Evolutionary conservation across 208 protist species (phyloP).

Genomic region (Trypanosoma lewisi): DNA sequence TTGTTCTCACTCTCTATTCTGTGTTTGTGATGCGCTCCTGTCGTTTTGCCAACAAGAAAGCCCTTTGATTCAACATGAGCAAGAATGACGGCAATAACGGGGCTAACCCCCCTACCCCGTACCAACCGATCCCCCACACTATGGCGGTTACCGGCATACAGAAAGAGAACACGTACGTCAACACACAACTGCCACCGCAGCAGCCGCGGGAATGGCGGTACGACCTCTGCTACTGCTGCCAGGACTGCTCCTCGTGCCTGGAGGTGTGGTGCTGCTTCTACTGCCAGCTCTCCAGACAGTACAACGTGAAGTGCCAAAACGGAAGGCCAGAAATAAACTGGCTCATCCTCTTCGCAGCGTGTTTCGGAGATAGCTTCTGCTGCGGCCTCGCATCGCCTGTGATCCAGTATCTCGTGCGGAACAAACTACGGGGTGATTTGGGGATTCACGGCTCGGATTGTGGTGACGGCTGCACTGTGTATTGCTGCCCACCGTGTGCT

Average conservation of each 20-base stretch:
- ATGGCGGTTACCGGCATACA: no score
- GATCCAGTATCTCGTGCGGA: conserved; percentile 12
- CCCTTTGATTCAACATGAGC: no score
- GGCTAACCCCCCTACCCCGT: no score
- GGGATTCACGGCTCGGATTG: conserved; percentile 18
- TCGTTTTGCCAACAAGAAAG: no score
- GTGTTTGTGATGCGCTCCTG: background rate
- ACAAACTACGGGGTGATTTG: conserved; percentile 24
- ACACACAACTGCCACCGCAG: background rate
- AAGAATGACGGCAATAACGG: no score
- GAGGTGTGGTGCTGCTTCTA: conserved; percentile 40
- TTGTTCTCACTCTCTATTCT: background rate
- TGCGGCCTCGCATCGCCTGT: background rate
- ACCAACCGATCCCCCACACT: no score
- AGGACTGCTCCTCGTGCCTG: conserved; percentile 23
- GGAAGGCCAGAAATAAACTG: conserved; percentile 2
- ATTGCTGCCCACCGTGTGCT: conserved; percentile 35
- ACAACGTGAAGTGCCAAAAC: conserved; percentile 33
- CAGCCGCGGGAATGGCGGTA: conserved; percentile 24
- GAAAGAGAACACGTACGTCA: no score
- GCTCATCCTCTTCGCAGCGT: background rate
- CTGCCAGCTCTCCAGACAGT: conserved; percentile 52
- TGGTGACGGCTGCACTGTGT: conserved; percentile 27
- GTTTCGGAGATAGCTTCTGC: background rate
- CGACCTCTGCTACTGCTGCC: conserved; percentile 29